These are phyloP conservation scores for Trichoderma gamsii DNA, from an alignment of 495 filamentous ascomycete genomes.

Conservation along the genomic window DNA sequence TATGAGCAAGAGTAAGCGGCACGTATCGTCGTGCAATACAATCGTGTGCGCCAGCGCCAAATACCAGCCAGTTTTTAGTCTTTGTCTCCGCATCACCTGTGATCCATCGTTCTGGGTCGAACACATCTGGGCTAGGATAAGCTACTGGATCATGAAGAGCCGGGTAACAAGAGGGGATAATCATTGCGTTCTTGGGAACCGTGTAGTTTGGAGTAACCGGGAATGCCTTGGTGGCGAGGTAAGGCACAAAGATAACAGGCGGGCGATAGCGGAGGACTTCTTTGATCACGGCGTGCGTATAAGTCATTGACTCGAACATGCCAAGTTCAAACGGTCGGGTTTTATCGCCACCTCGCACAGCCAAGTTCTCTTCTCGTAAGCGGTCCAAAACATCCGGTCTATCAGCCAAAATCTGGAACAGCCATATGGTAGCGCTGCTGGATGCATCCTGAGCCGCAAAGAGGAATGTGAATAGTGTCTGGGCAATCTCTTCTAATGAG, in stretches of 20 bases:
- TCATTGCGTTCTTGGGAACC: constrained; percentile 86
- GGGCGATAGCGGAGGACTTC: constrained; percentile 93
- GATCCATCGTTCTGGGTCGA: constrained; percentile 89
- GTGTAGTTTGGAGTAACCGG: constrained; percentile 83
- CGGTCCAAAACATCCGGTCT: constrained; percentile 84
- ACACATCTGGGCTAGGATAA: constrained; percentile 82
- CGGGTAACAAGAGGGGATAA: constrained; percentile 83
- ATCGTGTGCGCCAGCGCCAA: constrained; percentile 93
- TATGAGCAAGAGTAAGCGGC: constrained; percentile 73
- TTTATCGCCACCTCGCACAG: constrained; percentile 68
- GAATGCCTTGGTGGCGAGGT: constrained; percentile 91
- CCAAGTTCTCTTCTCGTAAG: constrained; percentile 85
- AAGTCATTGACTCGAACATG: constrained; percentile 77
- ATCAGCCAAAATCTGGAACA: constrained; percentile 93
- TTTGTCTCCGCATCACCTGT: constrained; percentile 78
- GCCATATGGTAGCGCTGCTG: constrained; percentile 83
- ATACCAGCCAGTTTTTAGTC: constrained; percentile 96
- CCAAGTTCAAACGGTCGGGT: constrained; percentile 67
- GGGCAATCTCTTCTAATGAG: constrained; percentile 83
- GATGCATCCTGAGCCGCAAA: constrained; percentile 98
- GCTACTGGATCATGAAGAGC: constrained; percentile 89
- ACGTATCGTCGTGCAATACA: constrained; percentile 93
- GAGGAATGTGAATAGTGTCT: constrained; percentile 94
- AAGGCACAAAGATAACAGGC: constrained; percentile 96
- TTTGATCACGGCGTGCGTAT: constrained; percentile 87